Conservation (phyloP, 257 asterid species). For the Misopates orontium region DNA sequence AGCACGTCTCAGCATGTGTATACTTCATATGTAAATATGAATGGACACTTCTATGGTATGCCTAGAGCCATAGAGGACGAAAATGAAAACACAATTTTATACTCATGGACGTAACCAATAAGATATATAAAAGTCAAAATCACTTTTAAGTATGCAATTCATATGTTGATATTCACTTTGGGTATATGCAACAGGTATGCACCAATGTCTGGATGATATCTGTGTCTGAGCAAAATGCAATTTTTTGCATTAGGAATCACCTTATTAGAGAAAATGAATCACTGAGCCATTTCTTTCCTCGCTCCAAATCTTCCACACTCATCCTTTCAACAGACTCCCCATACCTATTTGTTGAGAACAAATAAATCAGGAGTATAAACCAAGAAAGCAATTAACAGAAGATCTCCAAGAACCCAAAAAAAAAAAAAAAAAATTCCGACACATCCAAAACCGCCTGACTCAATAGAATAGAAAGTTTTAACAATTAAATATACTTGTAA, state of each 20-base stretch:
- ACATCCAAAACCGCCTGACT: background rate
- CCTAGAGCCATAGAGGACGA: background rate
- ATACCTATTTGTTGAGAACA: conserved; percentile 51
- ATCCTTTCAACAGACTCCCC: conserved; percentile 68
- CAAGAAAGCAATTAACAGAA: conserved; percentile 3
- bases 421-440: background rate
- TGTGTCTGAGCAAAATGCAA: background rate
- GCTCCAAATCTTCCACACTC: conserved; percentile 69
- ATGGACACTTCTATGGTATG: conserved; percentile 4
- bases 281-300: conserved; percentile 91
- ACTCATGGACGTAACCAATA: background rate
- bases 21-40: background rate
- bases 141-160: background rate
- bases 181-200: background rate
- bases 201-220: background rate
- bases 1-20: background rate
- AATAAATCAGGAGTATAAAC: background rate
- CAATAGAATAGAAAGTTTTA: background rate
- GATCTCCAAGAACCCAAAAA: background rate
- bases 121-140: too few species aligned
- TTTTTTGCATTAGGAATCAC: conserved; percentile 30
- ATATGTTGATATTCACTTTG: too few species aligned
- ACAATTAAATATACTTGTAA: conserved; percentile 3
- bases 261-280: conserved; percentile 83
- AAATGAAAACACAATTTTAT: background rate